A percentile compares a stretch with the other conserved stretches of the same genome.
Evolutionary conservation across 768 basidiomycete species (phyloP).

Genomic region (Hericium erinaceus): DNA sequence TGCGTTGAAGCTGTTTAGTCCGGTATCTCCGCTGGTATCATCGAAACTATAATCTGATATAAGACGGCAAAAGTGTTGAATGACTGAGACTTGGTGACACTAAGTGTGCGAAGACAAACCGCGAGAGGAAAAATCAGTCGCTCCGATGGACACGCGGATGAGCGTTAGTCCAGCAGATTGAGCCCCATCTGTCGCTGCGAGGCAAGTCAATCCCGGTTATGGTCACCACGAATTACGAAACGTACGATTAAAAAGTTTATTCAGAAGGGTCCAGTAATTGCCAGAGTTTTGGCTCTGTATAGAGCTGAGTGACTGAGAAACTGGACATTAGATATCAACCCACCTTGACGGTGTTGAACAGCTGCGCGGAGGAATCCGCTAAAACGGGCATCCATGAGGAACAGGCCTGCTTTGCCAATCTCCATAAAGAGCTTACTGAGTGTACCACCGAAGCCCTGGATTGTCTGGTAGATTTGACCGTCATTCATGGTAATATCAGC

Average conservation of each 20-base stretch:
- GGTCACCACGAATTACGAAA: neutral
- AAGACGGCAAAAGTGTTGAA: slow-evolving; percentile 13
- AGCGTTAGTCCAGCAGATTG: slow-evolving; percentile 61
- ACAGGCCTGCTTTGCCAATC: neutral
- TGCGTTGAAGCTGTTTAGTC: slow-evolving; percentile 49
- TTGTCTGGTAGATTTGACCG: slow-evolving; percentile 43
- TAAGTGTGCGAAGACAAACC: slow-evolving; percentile 25
- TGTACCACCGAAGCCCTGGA: slow-evolving; percentile 58
- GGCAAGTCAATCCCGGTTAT: neutral
- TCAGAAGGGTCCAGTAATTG: slow-evolving; percentile 51
- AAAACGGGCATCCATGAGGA: slow-evolving; percentile 2
- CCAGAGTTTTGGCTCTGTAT: slow-evolving; percentile 28
- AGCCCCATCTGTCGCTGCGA: slow-evolving; percentile 44
- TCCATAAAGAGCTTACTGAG: slow-evolving; percentile 36
- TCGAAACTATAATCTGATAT: slow-evolving; percentile 52
- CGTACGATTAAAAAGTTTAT: slow-evolving; percentile 45
- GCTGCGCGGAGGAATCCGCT: slow-evolving; percentile 67
- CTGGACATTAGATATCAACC: slow-evolving; percentile 22
- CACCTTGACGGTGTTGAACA: slow-evolving; percentile 60
- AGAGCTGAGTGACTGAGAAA: no score
- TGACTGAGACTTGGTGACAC: neutral
- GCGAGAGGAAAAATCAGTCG: slow-evolving; percentile 60
- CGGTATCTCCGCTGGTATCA: slow-evolving; percentile 51
- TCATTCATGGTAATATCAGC: slow-evolving; percentile 61
- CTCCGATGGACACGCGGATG: slow-evolving; percentile 61